A percentile compares a stretch with the other conserved stretches of the same genome.
These are phyloP conservation scores for Diaporthe helianthi DNA, from an alignment of 2,329 filamentous ascomycete species.

Conservation along the genomic window DNA sequence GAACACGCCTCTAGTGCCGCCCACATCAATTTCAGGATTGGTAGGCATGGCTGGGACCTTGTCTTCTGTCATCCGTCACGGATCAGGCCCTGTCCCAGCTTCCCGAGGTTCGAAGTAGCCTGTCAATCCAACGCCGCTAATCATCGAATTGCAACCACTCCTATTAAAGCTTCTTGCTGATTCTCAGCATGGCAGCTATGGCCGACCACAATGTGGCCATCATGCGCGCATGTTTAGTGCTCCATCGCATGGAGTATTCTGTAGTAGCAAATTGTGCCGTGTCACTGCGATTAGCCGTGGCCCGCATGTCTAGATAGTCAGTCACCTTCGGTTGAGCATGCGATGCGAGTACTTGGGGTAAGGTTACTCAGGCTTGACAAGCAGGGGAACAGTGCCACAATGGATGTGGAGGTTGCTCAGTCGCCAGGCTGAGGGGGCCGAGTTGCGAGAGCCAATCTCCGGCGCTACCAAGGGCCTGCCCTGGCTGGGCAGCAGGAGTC, in stretches of 20 bases:
- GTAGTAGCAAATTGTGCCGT: not conserved
- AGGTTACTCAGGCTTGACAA: conserved; percentile 31
- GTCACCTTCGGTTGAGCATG: conserved; percentile 19
- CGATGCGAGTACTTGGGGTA: conserved; percentile 24
- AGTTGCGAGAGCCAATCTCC: conserved; percentile 30
- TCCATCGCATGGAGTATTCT: not conserved
- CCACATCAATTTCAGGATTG: conserved; percentile 1
- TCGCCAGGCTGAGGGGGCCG: conserved; percentile 18
- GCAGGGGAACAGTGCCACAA: conserved; percentile 30
- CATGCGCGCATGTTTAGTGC: not conserved
- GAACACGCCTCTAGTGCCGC: conserved; percentile 1
- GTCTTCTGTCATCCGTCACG: conserved; percentile 20
- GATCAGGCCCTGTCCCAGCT: conserved; percentile 27
- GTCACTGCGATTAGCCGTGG: not conserved
- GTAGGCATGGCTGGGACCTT: conserved; percentile 1
- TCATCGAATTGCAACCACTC: not conserved
- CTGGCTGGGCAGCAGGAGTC: conserved; percentile 7
- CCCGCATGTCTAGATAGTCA: conserved; percentile 3
- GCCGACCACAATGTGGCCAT: not conserved
- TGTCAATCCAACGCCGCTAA: not conserved
- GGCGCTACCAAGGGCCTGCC: conserved; percentile 17
- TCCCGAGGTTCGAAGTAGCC: conserved; percentile 10
- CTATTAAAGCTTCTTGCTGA: not conserved
- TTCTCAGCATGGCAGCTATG: not conserved
- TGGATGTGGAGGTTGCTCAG: not conserved